Evolutionary conservation across 2,329 filamentous ascomycete species (phyloP).

Genomic region (Gliomastix tumulicola): DNA sequence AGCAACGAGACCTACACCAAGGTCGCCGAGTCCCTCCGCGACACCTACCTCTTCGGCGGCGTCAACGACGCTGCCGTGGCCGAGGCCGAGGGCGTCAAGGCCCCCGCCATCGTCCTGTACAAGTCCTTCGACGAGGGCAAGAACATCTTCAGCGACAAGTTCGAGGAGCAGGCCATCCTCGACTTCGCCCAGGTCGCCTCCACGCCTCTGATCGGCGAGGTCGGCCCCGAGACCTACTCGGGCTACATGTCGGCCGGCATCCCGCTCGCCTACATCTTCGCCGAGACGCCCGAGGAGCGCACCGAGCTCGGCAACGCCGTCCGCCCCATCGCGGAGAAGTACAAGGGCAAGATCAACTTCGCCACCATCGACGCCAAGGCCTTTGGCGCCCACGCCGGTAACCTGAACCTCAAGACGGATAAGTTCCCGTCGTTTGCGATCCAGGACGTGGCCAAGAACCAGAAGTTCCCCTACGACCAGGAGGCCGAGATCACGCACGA

Average conservation of each 20-base stretch:
- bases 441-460: conserved; percentile 90
- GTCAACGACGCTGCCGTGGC: conserved; percentile 78
- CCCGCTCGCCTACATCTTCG: conserved; percentile 95
- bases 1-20: conserved; percentile 79
- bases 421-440: conserved; percentile 98
- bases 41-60: conserved; percentile 88
- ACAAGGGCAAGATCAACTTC: conserved; percentile 94
- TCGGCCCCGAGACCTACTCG: conserved; percentile 94
- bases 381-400: conserved; percentile 90
- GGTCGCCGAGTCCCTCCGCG: conserved; percentile 70
- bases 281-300: conserved; percentile 86
- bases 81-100: conserved; percentile 82
- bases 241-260: conserved; percentile 90
- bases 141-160: conserved; percentile 69
- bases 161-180: conserved; percentile 73
- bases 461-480: conserved; percentile 93
- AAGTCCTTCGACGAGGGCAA: conserved; percentile 98
- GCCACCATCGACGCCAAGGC: conserved; percentile 93
- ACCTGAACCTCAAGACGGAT: conserved; percentile 94
- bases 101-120: conserved; percentile 87
- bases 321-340: conserved; percentile 82
- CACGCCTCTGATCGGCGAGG: conserved; percentile 88
- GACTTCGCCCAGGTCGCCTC: conserved; percentile 78
- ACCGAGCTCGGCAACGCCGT: conserved; percentile 67
- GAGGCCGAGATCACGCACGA: conserved; percentile 67